A percentile compares a stretch with the other conserved stretches of the same genome.
Conservation (phyloP, 116 monocot species). For the Thalassia testudinum region DNA sequence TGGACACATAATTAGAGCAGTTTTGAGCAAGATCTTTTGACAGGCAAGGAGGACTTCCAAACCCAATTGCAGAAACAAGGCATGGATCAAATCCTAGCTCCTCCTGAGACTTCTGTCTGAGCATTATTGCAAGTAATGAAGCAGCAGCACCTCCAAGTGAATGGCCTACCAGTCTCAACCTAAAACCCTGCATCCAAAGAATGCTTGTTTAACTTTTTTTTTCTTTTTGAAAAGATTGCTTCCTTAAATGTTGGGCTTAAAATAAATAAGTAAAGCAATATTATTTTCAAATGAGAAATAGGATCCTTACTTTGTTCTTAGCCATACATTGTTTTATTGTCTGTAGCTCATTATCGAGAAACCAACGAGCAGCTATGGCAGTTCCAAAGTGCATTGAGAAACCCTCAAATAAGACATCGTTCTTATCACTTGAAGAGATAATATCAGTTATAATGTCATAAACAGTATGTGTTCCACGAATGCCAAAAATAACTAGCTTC, state of each 20-base stretch:
- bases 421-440: slow-evolving; percentile 55
- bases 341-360: slow-evolving; percentile 58
- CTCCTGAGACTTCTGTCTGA: slow-evolving; percentile 49
- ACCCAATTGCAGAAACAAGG: slow-evolving; percentile 75
- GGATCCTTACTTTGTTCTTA: slow-evolving; percentile 42
- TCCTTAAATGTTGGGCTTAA: too few species aligned
- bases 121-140: slow-evolving; percentile 84
- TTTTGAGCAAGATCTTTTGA: slow-evolving; percentile 70
- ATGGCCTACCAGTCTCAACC: slow-evolving; percentile 79
- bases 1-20: slow-evolving; percentile 77
- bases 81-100: slow-evolving; percentile 87
- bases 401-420: slow-evolving; percentile 61
- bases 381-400: slow-evolving; percentile 89
- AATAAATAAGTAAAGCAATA: too few species aligned
- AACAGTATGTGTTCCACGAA: slow-evolving; percentile 92
- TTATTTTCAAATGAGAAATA: neutral
- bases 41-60: slow-evolving; percentile 87
- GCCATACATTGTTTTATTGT: slow-evolving; percentile 59
- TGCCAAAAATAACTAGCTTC: slow-evolving; percentile 75
- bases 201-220: neutral
- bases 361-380: slow-evolving; percentile 87
- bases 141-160: slow-evolving; percentile 94
- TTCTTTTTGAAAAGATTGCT: too few species aligned
- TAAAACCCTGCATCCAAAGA: slow-evolving; percentile 45
- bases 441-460: slow-evolving; percentile 89